Percentiles rank a stretch among this genome's conserved stretches.
phyloP scores from a whole-genome alignment of 352 stramenopile species.

The Lagenidium sp. region DNA sequence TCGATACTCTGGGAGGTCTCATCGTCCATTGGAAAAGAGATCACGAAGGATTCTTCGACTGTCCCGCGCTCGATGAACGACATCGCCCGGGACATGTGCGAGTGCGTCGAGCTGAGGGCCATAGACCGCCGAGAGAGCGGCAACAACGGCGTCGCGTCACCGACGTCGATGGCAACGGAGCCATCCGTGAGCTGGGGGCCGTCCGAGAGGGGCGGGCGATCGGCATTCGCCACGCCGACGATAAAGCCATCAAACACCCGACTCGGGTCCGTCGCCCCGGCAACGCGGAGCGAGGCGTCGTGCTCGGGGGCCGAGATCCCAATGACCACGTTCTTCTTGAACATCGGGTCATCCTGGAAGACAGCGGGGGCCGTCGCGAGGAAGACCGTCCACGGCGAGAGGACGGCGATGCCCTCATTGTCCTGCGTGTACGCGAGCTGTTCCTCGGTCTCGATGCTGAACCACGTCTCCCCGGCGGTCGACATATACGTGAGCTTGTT shows the following conservation, averaged over 20 bases:
- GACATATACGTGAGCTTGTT: constrained; percentile 55
- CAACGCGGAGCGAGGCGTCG: constrained; percentile 57
- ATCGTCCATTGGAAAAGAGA: constrained; percentile 70
- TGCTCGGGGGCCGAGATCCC: constrained; percentile 49
- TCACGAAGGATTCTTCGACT: constrained; percentile 35
- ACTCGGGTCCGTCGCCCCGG: constrained; percentile 37
- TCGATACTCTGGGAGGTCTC: constrained; percentile 49
- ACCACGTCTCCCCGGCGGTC: constrained; percentile 68
- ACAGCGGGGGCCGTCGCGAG: constrained; percentile 43
- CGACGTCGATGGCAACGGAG: constrained; percentile 18
- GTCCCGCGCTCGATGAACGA: constrained; percentile 13
- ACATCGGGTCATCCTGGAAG: constrained; percentile 20
- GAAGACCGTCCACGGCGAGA: constrained; percentile 75
- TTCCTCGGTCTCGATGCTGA: constrained; percentile 78
- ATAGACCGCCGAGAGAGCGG: constrained; percentile 24
- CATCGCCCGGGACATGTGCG: constrained; percentile 22
- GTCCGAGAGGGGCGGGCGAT: constrained; percentile 7
- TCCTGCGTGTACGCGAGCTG: constrained; percentile 72
- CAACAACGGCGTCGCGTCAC: constrained; percentile 27
- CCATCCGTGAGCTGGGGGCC: constrained; percentile 17
- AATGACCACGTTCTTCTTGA: constrained; percentile 75
- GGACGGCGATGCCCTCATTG: constrained; percentile 45
- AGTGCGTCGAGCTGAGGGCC: constrained; percentile 36
- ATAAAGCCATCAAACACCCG: constrained; percentile 64
- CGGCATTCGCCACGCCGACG: constrained; percentile 52